Evolutionary conservation across 768 basidiomycete species (phyloP).

Genomic region (Termitomyces sp.): DNA sequence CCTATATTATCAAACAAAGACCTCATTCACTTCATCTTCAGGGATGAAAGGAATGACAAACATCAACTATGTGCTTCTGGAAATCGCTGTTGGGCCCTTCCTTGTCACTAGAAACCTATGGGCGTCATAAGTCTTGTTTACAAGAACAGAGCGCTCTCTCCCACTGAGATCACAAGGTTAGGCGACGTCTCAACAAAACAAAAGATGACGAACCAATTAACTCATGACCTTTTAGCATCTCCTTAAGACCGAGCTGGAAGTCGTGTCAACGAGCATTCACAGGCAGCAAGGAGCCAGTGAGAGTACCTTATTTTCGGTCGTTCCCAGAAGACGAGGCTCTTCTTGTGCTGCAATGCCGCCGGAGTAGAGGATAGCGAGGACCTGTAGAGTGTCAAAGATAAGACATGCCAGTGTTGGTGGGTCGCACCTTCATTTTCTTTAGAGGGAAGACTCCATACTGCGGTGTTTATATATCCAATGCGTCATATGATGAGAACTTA

Average conservation of each 20-base stretch:
- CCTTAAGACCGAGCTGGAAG: conserved; percentile 59
- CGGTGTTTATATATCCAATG: conserved; percentile 4
- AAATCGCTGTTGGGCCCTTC: conserved; percentile 79
- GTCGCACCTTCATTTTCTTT: conserved; percentile 37
- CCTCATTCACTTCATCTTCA: neutral
- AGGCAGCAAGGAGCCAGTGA: neutral
- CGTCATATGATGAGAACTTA: neutral
- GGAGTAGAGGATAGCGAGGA: conserved; percentile 71
- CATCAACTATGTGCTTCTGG: conserved; percentile 77
- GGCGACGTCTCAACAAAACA: neutral
- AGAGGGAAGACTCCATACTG: neutral
- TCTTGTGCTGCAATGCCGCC: conserved; percentile 59
- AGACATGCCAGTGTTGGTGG: neutral
- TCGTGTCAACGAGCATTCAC: conserved; percentile 2
- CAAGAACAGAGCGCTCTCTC: neutral
- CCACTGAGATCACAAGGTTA: conserved; percentile 2
- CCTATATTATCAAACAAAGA: conserved; percentile 41
- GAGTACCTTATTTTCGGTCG: conserved; percentile 69
- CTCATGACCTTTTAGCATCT: conserved; percentile 77
- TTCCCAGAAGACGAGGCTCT: conserved; percentile 75
- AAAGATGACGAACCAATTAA: conserved; percentile 46
- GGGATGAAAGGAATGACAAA: conserved; percentile 26
- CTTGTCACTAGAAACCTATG: conserved; percentile 72
- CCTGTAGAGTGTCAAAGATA: conserved; percentile 26
- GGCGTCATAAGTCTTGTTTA: neutral